A percentile compares a stretch with the other conserved stretches of the same genome.
phyloP scores from a whole-genome alignment of 345 rosid genomes.

The Dovyalis caffra region DNA sequence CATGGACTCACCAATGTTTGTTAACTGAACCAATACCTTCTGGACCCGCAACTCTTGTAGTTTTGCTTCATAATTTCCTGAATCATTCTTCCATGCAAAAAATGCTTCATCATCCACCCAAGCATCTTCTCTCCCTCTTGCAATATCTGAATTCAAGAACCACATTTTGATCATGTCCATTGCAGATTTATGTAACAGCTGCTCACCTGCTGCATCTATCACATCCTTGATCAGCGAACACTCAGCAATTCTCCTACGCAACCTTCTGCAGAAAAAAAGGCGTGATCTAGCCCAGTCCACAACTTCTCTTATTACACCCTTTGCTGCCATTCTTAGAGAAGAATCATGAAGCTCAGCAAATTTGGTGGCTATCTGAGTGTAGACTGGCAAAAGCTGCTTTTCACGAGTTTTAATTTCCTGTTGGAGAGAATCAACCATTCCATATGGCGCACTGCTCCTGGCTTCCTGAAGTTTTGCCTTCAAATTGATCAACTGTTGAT shows the following conservation, averaged over 20 bases:
- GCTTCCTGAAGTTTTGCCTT: slow-evolving; percentile 73
- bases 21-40: slow-evolving; percentile 65
- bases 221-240: slow-evolving; percentile 57
- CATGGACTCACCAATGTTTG: slow-evolving; percentile 59
- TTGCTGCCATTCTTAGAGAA: slow-evolving; percentile 90
- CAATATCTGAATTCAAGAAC: slow-evolving; percentile 66
- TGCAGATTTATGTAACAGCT: slow-evolving; percentile 63
- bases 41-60: slow-evolving; percentile 71
- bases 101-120: slow-evolving; percentile 83
- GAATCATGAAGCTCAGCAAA: slow-evolving; percentile 97
- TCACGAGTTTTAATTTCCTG: slow-evolving; percentile 76
- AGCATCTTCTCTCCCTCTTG: slow-evolving; percentile 52
- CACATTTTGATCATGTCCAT: slow-evolving; percentile 64
- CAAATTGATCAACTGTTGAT: slow-evolving; percentile 58
- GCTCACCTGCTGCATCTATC: slow-evolving; percentile 66
- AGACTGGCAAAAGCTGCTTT: slow-evolving; percentile 82
- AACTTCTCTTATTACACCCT: slow-evolving; percentile 87
- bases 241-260: slow-evolving; percentile 73
- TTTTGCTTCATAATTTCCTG: slow-evolving; percentile 53
- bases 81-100: slow-evolving; percentile 73
- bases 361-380: slow-evolving; percentile 89
- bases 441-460: slow-evolving; percentile 42
- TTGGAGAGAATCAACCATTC: slow-evolving; percentile 49
- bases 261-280: slow-evolving; percentile 66
- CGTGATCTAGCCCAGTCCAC: slow-evolving; percentile 82